These are phyloP conservation scores for Otatea glauca DNA, from an alignment of 176 grass and related monocot species.

Conservation along the genomic window DNA sequence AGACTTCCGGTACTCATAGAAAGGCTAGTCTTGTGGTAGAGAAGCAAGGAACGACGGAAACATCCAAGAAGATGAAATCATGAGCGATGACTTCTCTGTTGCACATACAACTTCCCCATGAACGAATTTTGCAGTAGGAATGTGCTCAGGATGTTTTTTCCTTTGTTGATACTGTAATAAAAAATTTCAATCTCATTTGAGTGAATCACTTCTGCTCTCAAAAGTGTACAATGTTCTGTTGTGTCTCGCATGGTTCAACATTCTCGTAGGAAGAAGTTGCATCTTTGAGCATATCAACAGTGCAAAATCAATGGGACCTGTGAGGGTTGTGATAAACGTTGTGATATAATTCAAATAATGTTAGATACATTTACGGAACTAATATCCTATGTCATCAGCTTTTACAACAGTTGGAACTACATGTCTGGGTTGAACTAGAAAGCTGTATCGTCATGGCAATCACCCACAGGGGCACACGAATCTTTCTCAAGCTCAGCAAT, in stretches of 20 bases:
- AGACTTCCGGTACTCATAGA: conserved; percentile 20
- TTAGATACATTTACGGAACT: conserved; percentile 46
- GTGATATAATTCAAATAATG: background rate
- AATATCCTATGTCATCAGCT: conserved; percentile 47
- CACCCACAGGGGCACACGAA: conserved; percentile 14
- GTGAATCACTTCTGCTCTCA: background rate
- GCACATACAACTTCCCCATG: background rate
- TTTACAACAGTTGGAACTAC: conserved; percentile 53
- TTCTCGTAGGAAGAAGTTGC: background rate
- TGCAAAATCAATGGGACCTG: background rate
- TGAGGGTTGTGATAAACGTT: background rate
- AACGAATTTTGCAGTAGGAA: background rate
- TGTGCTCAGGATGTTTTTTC: background rate
- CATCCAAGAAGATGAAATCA: conserved; percentile 65
- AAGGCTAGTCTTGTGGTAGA: conserved; percentile 38
- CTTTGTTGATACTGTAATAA: background rate
- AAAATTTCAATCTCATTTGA: conserved; percentile 16
- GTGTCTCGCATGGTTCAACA: background rate
- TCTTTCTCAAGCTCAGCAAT: conserved; percentile 70
- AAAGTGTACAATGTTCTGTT: too few relatives aligned
- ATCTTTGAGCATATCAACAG: background rate
- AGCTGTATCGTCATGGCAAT: conserved; percentile 23
- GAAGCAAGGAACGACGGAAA: conserved; percentile 32
- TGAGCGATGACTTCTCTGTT: background rate
- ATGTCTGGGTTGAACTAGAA: conserved; percentile 32